Evolutionary conservation across 352 stramenopile species (phyloP).

Genomic region (Globisporangium nunn): DNA sequence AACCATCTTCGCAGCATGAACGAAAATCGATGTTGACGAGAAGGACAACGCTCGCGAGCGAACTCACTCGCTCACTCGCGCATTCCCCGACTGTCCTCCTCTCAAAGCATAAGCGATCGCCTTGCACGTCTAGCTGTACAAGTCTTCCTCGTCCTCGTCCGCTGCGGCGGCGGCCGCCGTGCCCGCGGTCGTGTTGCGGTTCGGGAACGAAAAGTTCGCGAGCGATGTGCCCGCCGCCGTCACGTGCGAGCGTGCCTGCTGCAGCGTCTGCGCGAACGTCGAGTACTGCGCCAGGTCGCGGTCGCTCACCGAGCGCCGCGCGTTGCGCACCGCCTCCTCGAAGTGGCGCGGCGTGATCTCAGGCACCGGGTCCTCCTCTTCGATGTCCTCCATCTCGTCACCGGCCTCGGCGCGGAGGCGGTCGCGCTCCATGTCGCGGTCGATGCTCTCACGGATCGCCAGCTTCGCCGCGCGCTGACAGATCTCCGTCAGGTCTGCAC

Average conservation of each 20-base stretch:
- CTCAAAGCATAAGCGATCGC: not conserved
- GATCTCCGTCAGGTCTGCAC: conserved; percentile 99
- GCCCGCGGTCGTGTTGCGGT: conserved; percentile 37
- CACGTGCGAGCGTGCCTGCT: conserved; percentile 95
- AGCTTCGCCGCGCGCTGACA: conserved; percentile 99
- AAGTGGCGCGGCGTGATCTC: conserved; percentile 95
- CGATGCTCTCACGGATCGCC: conserved; percentile 98
- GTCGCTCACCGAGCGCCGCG: conserved; percentile 96
- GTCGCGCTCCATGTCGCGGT: conserved; percentile 97
- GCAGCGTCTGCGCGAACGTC: conserved; percentile 87
- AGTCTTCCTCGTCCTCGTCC: conserved; percentile 95
- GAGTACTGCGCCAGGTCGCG: conserved; percentile 93
- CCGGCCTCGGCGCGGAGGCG: conserved; percentile 90
- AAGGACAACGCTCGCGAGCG: too few species aligned
- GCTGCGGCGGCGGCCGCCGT: conserved; percentile 47
- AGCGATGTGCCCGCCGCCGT: conserved; percentile 88
- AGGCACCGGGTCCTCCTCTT: conserved; percentile 95
- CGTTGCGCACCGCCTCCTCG: conserved; percentile 96
- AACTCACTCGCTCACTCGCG: too few species aligned
- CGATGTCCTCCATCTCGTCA: conserved; percentile 86
- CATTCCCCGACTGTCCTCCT: too few species aligned
- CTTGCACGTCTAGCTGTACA: conserved; percentile 89
- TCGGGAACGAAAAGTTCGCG: conserved; percentile 95
- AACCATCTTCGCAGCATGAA: too few species aligned
- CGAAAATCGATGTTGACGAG: too few species aligned